Evolutionary conservation across 257 asterid species (phyloP), one percentile per base, ranked within the genome.

Genomic region (Eustoma russellianum): DNA sequence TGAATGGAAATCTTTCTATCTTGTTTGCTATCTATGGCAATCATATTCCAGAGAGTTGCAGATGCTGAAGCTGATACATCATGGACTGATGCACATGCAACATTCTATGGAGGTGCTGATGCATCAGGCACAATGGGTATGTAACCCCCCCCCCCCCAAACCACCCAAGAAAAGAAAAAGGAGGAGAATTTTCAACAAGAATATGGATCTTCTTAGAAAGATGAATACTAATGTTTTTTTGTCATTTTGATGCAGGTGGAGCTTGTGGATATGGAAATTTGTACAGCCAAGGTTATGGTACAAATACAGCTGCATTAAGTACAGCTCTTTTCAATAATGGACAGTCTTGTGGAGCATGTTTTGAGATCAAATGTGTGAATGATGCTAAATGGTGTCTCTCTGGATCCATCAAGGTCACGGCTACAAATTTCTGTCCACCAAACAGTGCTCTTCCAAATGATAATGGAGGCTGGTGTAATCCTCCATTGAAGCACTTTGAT

Each of bases 391-490:
- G 45, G 56, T 67, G 73, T 13, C 54, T 61, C 18, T 47, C 50
- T 10, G 73, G 73, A 33, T 24, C 60, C 50, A 67, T 55, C 34
- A 50, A 33, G 9, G 40, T 67, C 10, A 67, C 73, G 2, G 73
- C 73, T 13, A 67, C 73, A 50, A 67, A 67, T n/a, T 67, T 67
- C 55, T 67, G 73, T 55, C 73, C 73, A 5, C 73, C 73, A 15
- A 67, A 61, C 45, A 17, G 7, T 43, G 67, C 66, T 48, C 67
- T 54, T 6, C 59, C 72, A 2, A 61, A 46, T 16, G 56, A 55
- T 52, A 53, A 30, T 0, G 67, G 73, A 50, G 73, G 73, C 0
- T 67, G 73, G 73, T 67, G 73, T 35, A 66, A 66, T 46, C 66
- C 72, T 55, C 72, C 72, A 7, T 48, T 47, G 33, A 41, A 66